Percentiles rank a stretch among this genome's conserved stretches.
Evolutionary conservation across 352 stramenopile species (phyloP).

Genomic region (Globisporangium mamillatum): DNA sequence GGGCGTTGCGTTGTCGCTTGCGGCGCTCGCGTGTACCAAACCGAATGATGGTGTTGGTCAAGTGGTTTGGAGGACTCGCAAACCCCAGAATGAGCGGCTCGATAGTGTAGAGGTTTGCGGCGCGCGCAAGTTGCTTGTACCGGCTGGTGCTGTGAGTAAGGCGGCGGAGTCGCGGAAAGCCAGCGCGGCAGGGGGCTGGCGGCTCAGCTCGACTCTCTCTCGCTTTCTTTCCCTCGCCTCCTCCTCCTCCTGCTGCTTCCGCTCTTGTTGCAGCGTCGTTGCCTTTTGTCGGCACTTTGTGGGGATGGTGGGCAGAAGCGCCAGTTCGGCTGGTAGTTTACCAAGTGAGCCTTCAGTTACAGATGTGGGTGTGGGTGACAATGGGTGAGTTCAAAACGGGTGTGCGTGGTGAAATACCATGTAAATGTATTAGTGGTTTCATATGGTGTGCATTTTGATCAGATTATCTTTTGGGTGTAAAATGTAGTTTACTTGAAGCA

Average conservation of each 20-base stretch:
- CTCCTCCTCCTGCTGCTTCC: not conserved
- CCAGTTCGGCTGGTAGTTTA: constrained; percentile 10
- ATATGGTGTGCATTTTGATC: not conserved
- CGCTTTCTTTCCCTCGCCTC: constrained; percentile 8
- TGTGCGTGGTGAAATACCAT: not conserved
- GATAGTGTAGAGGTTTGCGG: constrained; percentile 6
- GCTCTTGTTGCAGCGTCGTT: constrained; percentile 2
- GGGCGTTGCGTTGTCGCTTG: constrained; percentile 4
- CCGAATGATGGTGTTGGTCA: constrained; percentile 18
- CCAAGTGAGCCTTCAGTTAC: not conserved
- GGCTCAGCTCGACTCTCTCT: constrained; percentile 4
- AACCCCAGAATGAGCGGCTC: constrained; percentile 19
- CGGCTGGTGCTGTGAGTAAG: not conserved
- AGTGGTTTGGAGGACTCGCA: constrained; percentile 9
- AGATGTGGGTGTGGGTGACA: not conserved
- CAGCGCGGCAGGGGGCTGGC: not conserved
- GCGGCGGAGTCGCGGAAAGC: constrained; percentile 7
- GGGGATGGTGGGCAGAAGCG: not conserved
- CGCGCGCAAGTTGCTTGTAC: not conserved
- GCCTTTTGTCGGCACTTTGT: not conserved
- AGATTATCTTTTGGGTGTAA: not conserved
- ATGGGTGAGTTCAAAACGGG: not conserved
- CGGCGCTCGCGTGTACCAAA: constrained; percentile 20
- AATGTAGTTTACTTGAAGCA: not conserved
- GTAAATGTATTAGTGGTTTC: not conserved